Evolutionary conservation across 2,329 filamentous ascomycete species (phyloP), one percentile per base, ranked within the genome.

Genomic region (Ophiosphaerella korrae): DNA sequence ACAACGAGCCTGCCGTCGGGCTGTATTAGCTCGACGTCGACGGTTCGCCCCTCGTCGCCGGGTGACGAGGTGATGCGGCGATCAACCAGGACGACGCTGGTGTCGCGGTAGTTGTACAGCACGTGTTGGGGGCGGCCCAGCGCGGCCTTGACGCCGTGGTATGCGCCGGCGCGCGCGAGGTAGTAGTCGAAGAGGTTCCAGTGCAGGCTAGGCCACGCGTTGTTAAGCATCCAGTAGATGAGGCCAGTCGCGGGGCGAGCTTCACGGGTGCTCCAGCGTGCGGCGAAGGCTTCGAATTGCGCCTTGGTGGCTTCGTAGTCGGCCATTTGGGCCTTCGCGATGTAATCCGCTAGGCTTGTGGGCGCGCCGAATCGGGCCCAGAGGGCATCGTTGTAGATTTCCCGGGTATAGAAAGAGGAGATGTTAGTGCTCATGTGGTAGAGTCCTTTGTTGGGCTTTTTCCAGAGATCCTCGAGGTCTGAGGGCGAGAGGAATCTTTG

Each of bases 201-300:
- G 62, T 87, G 85, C 24, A 88, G 71, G 47, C 78, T 82, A 0
- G 85, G 85, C 84, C 84, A 88, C 0, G 84, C 85, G 39, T 80
- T 80, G 57, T 86, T 86, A 45, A 87, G 67, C 84, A 88, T 87
- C 85, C 85, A 88, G 71, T 88, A 88, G 13, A 88, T 80, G 41
- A 83, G 42, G 0, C 85, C 85, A 0, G 84, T 87, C 0, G 84
- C 83, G 0, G 83, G 81, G 3, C 80, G 73, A 1, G 72, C 65
- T 1, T 39, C 8, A 74, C 75, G 52, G 1, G 76, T 76, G 52
- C 65, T 81, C 78, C 83, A 85, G 0, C 76, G 72, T 2, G 79
- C 73, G 0, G 78, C 74, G 60, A 80, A 87, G 0, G 73, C 83
- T 62, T 88, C 85, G 48, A 83, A 84, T 57, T 86, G 74, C 0